Conservation (phyloP, 345 rosid species). For the Brassica carinata region DNA sequence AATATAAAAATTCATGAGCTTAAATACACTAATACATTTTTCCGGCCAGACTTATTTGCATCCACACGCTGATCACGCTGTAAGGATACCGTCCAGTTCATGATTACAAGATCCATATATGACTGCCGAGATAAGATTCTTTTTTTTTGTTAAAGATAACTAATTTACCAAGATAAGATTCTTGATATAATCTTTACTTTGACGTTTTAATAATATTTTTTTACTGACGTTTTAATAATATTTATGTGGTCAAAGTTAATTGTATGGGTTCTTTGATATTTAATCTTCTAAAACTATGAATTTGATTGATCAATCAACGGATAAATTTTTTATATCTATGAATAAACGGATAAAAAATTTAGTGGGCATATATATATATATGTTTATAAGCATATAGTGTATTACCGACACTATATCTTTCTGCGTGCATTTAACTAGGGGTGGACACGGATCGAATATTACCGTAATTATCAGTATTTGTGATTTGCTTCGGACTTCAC, state of each 20-base stretch:
- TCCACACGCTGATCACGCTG: constrained; percentile 25
- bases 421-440: no score
- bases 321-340: no score
- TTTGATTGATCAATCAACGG: not conserved
- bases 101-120: not conserved
- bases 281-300: not conserved
- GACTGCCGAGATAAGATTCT: constrained; percentile 13
- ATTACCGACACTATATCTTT: not conserved
- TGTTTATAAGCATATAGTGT: not conserved
- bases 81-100: constrained; percentile 9
- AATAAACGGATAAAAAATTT: not conserved
- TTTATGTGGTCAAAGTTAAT: not conserved
- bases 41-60: constrained; percentile 10
- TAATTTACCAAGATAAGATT: constrained; percentile 5
- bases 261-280: not conserved
- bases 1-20: not conserved
- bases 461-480: no score
- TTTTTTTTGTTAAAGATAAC: no score
- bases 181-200: not conserved
- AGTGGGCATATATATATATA: not conserved
- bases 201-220: not conserved
- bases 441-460: no score
- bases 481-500: no score
- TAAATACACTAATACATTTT: constrained; percentile 1
- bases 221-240: not conserved